phyloP scores from a whole-genome alignment of 1,284 basidiomycete genomes.

The Uromyces viciae-fabae region DNA sequence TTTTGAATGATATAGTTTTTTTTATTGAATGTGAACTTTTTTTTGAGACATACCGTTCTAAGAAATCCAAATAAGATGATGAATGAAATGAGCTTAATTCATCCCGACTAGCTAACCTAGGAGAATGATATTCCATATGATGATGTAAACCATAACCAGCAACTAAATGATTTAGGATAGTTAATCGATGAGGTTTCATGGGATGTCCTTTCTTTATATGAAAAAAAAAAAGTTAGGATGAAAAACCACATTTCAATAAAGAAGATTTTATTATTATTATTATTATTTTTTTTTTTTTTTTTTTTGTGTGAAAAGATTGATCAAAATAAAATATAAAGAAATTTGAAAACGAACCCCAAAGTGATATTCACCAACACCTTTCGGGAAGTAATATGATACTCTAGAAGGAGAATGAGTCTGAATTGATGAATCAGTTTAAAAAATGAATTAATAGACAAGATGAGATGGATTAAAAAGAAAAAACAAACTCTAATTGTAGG shows the following conservation, averaged over 20 bases:
- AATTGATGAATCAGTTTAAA: background rate
- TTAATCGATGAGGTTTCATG: conserved; percentile 94
- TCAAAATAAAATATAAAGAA: no score
- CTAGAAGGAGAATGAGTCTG: conserved; percentile 59
- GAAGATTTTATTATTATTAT: background rate
- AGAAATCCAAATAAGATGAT: conserved; percentile 86
- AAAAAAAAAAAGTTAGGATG: conserved; percentile 7
- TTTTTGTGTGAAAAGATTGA: background rate
- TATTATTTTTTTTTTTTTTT: no score
- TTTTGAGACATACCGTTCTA: conserved; percentile 76
- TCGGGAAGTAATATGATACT: conserved; percentile 93
- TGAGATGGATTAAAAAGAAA: background rate
- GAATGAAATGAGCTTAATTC: conserved; percentile 92
- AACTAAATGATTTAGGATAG: conserved; percentile 89
- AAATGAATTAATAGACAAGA: background rate
- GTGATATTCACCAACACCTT: conserved; percentile 89
- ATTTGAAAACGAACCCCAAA: conserved; percentile 82
- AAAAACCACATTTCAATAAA: background rate
- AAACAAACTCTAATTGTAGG: conserved; percentile 13
- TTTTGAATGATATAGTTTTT: no score
- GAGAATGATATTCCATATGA: conserved; percentile 89
- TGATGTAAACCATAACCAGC: conserved; percentile 95
- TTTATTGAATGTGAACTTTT: no score
- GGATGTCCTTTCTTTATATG: conserved; percentile 79
- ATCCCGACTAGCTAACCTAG: conserved; percentile 77